Evolutionary conservation across 129 eudicot species (phyloP).

Genomic region (Cynara cardunculus): DNA sequence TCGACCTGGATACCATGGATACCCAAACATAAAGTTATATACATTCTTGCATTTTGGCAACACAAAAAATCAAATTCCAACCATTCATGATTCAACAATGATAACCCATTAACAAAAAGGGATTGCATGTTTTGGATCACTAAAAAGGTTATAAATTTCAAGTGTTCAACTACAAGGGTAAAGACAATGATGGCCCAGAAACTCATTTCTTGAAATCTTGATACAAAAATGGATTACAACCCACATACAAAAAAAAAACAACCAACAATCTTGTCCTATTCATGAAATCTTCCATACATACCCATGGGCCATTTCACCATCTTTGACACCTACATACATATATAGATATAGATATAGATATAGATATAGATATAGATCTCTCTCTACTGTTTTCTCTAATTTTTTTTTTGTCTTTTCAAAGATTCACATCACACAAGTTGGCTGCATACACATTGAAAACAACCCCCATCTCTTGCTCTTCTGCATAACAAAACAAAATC

Average conservation of each 20-base stretch:
- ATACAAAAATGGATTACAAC: slow-evolving; percentile 18
- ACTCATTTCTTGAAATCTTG: slow-evolving; percentile 17
- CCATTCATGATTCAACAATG: not conserved
- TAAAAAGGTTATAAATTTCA: not conserved
- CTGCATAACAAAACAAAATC: slow-evolving; percentile 46
- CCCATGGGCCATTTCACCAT: slow-evolving; percentile 22
- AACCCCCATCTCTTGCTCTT: slow-evolving; percentile 61
- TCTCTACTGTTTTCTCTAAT: slow-evolving; percentile 13
- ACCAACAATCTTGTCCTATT: not conserved
- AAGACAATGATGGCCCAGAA: slow-evolving; percentile 20
- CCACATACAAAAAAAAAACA: slow-evolving; percentile 3
- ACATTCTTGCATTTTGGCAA: not conserved
- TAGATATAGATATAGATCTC: not conserved
- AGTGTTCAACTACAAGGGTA: not conserved
- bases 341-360: not conserved
- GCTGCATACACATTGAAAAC: slow-evolving; percentile 79
- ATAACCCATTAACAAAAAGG: not conserved
- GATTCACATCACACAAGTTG: slow-evolving; percentile 45
- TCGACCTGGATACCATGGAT: too few species aligned
- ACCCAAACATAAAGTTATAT: not conserved
- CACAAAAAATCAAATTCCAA: not conserved
- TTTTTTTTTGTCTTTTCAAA: slow-evolving; percentile 1
- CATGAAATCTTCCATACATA: slow-evolving; percentile 15
- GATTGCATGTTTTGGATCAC: not conserved
- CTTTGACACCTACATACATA: not conserved